These are phyloP conservation scores for Candida maesae DNA, from an alignment of 805 yeast species.

Conservation along the genomic window DNA sequence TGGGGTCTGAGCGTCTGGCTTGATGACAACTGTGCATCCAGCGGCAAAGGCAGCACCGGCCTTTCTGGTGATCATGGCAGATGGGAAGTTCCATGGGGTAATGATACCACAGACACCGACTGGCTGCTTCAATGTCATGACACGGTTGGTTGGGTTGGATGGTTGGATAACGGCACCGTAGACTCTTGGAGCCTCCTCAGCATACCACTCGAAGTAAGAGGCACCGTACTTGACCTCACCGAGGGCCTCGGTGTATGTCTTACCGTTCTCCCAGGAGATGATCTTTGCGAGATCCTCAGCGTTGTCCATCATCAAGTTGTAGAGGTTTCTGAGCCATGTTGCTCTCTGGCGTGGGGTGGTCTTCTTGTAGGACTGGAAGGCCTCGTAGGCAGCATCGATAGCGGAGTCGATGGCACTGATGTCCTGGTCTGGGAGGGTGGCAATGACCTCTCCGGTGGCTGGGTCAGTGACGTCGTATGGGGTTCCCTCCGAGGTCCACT, in stretches of 20 bases:
- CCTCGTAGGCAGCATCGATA: constrained; percentile 43
- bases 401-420: constrained; percentile 55
- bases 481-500: constrained; percentile 52
- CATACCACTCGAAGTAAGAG: constrained; percentile 84
- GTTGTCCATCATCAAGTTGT: constrained; percentile 50
- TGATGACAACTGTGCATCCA: constrained; percentile 57
- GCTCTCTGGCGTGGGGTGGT: constrained; percentile 50
- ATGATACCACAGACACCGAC: constrained; percentile 62
- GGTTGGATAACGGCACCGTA: constrained; percentile 59
- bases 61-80: constrained; percentile 64
- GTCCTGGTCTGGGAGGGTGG: constrained; percentile 60
- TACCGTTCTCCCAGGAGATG: constrained; percentile 59
- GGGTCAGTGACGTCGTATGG: constrained; percentile 74
- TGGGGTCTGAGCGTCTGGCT: constrained; percentile 63
- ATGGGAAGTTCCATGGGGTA: constrained; percentile 67
- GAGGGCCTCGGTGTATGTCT: constrained; percentile 47
- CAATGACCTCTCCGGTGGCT: constrained; percentile 55
- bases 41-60: constrained; percentile 65
- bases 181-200: constrained; percentile 57
- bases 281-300: constrained; percentile 54
- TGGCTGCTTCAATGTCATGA: constrained; percentile 46
- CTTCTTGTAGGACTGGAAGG: constrained; percentile 43
- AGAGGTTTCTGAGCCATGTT: constrained; percentile 45
- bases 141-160: constrained; percentile 45
- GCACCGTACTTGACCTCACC: constrained; percentile 61